Percentiles rank a stretch among this genome's conserved stretches.
These are phyloP conservation scores for Cyberlindnera samutprakarnensis DNA, from an alignment of 805 yeast species.

Conservation along the genomic window DNA sequence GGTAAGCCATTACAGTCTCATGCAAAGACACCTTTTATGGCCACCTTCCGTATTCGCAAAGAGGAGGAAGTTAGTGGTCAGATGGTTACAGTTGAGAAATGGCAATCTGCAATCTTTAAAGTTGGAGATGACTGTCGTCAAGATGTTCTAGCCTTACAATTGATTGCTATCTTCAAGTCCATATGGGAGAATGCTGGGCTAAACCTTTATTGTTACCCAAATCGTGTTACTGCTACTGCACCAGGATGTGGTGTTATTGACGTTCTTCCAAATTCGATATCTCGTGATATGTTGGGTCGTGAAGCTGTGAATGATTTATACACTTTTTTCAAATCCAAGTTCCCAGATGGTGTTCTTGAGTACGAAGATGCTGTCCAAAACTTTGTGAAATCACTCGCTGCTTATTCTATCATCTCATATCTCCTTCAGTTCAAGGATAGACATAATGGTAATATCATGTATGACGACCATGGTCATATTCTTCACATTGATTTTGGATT, in stretches of 20 bases:
- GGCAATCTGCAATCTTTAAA: slow-evolving; percentile 96
- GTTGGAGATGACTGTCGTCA: slow-evolving; percentile 99
- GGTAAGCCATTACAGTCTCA: slow-evolving; percentile 96
- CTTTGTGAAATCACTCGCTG: slow-evolving; percentile 90
- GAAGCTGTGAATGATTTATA: slow-evolving; percentile 97
- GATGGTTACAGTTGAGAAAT: slow-evolving; percentile 45
- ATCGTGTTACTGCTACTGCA: slow-evolving; percentile 95
- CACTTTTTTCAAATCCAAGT: slow-evolving; percentile 85
- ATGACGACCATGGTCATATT: slow-evolving; percentile 91
- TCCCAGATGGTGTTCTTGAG: slow-evolving; percentile 91
- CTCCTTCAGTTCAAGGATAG: slow-evolving; percentile 92
- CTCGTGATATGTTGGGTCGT: slow-evolving; percentile 97
- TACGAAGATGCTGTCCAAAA: slow-evolving; percentile 90
- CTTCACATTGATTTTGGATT: slow-evolving; percentile 97
- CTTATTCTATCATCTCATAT: slow-evolving; percentile 87
- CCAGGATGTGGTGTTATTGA: slow-evolving; percentile 99
- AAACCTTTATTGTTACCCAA: slow-evolving; percentile 86
- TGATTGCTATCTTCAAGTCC: slow-evolving; percentile 84
- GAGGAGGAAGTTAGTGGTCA: slow-evolving; percentile 38
- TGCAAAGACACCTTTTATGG: slow-evolving; percentile 98
- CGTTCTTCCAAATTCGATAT: slow-evolving; percentile 89
- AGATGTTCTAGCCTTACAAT: slow-evolving; percentile 88
- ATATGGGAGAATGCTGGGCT: slow-evolving; percentile 86
- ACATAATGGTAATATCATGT: slow-evolving; percentile 96
- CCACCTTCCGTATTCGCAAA: slow-evolving; percentile 78